phyloP scores from a whole-genome alignment of 495 filamentous ascomycete species.

The Penicillium mononematosum region DNA sequence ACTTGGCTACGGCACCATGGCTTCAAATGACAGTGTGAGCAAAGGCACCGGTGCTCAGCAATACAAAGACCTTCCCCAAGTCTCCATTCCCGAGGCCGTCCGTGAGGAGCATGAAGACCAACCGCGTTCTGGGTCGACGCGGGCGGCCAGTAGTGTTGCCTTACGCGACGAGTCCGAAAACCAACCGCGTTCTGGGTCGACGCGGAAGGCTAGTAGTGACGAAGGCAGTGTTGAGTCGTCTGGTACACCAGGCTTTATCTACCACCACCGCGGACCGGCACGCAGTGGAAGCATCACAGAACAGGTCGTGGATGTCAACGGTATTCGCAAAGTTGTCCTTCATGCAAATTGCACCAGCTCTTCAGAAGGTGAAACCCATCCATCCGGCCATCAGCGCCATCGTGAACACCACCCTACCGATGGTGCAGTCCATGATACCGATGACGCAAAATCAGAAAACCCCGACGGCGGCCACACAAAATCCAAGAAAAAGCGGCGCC shows the following conservation, averaged over 20 bases:
- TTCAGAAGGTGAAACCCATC: constrained; percentile 33
- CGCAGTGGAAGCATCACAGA: constrained; percentile 88
- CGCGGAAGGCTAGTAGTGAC: constrained; percentile 24
- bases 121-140: constrained; percentile 16
- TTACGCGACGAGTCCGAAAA: constrained; percentile 36
- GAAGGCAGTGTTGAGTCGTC: constrained; percentile 43
- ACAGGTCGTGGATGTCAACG: constrained; percentile 77
- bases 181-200: constrained; percentile 15
- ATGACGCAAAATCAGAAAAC: constrained; percentile 4
- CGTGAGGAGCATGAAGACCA: constrained; percentile 39
- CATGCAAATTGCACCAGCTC: constrained; percentile 63
- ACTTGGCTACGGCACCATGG: constrained; percentile 62
- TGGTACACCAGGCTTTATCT: constrained; percentile 36
- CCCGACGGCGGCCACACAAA: neutral
- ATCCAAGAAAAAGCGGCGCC: constrained; percentile 12
- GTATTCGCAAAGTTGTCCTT: constrained; percentile 81
- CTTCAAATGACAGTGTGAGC: constrained; percentile 15
- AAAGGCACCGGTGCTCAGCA: constrained; percentile 28
- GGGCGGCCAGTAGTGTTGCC: constrained; percentile 22
- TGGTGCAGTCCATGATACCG: neutral
- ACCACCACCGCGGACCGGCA: constrained; percentile 52
- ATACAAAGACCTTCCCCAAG: constrained; percentile 29
- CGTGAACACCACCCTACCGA: neutral
- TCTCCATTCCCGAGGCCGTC: constrained; percentile 41
- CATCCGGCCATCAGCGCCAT: neutral